A percentile compares a stretch with the other conserved stretches of the same genome.
Evolutionary conservation across 345 rosid species (phyloP).

Genomic region (Cardiospermum halicacabum): DNA sequence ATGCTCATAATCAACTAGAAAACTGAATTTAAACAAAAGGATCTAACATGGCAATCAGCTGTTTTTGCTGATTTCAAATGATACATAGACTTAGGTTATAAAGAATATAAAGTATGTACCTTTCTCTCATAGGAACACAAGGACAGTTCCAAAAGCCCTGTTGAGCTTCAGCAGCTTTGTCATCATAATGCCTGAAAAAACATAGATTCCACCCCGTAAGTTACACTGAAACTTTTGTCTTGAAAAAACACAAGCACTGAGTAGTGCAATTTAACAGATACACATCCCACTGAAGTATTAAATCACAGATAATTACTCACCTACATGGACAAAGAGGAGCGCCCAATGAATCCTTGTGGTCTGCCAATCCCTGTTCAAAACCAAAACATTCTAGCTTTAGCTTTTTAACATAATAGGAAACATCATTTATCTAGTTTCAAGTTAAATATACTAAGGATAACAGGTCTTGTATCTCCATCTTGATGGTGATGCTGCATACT

Average conservation of each 20-base stretch:
- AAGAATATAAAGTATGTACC: constrained; percentile 35
- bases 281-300: background rate
- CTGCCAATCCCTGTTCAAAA: constrained; percentile 76
- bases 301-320: constrained; percentile 28
- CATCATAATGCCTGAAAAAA: constrained; percentile 82
- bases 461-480: background rate
- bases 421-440: background rate
- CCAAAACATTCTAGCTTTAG: background rate
- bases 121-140: constrained; percentile 99
- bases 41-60: background rate
- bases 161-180: constrained; percentile 79
- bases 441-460: no score
- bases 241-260: background rate
- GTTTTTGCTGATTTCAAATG: background rate
- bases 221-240: background rate
- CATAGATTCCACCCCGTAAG: constrained; percentile 4
- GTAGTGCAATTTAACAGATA: background rate
- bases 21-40: background rate
- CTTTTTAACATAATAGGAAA: background rate
- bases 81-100: background rate
- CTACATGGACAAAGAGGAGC: constrained; percentile 94
- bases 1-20: background rate
- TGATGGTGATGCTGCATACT: no score
- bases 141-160: constrained; percentile 99
- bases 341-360: constrained; percentile 84